phyloP scores from a whole-genome alignment of 2,329 filamentous ascomycete genomes.

The Cordyceps cicadae region DNA sequence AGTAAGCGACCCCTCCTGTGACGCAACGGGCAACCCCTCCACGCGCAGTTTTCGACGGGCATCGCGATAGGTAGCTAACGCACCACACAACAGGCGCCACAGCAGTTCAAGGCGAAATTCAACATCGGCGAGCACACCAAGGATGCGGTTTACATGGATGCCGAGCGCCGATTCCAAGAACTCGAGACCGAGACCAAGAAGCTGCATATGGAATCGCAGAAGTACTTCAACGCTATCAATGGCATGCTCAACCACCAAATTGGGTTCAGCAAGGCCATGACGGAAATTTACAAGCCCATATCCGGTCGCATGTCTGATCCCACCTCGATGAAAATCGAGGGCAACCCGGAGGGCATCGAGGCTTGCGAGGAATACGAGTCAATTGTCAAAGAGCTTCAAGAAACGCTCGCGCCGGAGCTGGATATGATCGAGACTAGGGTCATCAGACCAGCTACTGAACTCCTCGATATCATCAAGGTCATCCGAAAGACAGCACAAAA shows the following conservation, averaged over 20 bases:
- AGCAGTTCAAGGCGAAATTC: slow-evolving; percentile 84
- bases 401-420: slow-evolving; percentile 79
- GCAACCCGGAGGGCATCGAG: slow-evolving; percentile 84
- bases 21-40: slow-evolving; percentile 12
- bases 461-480: slow-evolving; percentile 89
- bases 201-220: slow-evolving; percentile 91
- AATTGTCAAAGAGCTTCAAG: slow-evolving; percentile 83
- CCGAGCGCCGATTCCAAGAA: slow-evolving; percentile 88
- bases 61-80: slow-evolving; percentile 1
- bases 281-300: slow-evolving; percentile 96
- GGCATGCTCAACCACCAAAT: slow-evolving; percentile 97
- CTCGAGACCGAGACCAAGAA: slow-evolving; percentile 94
- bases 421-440: slow-evolving; percentile 95
- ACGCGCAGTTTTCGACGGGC: slow-evolving; percentile 1
- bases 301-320: slow-evolving; percentile 93
- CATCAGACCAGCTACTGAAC: slow-evolving; percentile 85
- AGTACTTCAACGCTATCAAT: slow-evolving; percentile 97
- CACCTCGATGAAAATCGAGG: slow-evolving; percentile 69
- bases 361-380: slow-evolving; percentile 95
- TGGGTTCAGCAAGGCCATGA: slow-evolving; percentile 92
- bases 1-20: slow-evolving; percentile 43
- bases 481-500: slow-evolving; percentile 84
- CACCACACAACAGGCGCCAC: slow-evolving; percentile 57
- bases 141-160: slow-evolving; percentile 88
- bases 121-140: slow-evolving; percentile 95